Evolutionary conservation across 805 yeast species (phyloP), one percentile per base, ranked within the genome.

Genomic region (Kluyveromyces wickerhamii): DNA sequence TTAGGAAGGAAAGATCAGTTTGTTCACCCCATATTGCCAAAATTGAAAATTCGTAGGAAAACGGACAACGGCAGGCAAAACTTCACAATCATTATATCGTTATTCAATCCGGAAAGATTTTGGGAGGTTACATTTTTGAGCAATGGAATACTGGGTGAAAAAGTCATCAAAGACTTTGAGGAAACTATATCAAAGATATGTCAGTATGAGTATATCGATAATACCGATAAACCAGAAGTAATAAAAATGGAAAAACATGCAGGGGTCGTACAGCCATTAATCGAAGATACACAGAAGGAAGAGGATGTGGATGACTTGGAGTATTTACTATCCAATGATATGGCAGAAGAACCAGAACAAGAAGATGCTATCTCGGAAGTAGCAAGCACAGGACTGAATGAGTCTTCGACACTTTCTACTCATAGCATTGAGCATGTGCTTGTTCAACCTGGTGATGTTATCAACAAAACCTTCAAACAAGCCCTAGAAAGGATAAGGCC

Each of bases 71-170:
- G 18, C 3, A 30, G 63, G 63, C 32, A 71, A 68, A 44, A 21
- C 7, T 36, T 17, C 21, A 44, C 39, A 12, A 79, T 78, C 44
- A 65, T 79, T 2, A 52, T 83, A 12, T 78, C 86, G 1, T 65
- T 84, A 38, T 74, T 73, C 18, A 82, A 81, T 46, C 94, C 94
- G 0, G 79, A 76, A 42, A 61, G 89, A 46, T 81, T 74, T 54
- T 84, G 94, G 94, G 66, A 71, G 19, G 62, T 77, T 28, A 60
- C 50, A 13, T 46, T 63, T 35, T 44, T 51, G 15, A 50, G 60
- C 3, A 14, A 15, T n/a, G 25, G 21, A 12, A 27, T 17, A 14
- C 27, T 4, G 7, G 21, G 23, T n/a, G 25, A 10, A 29, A 33
- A n/a, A 27, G 21, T 13, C 2, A 38, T 49, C 1, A 13, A 36